phyloP scores from a whole-genome alignment of 177 flowering plant genomes.

The Vitis hybrid region DNA sequence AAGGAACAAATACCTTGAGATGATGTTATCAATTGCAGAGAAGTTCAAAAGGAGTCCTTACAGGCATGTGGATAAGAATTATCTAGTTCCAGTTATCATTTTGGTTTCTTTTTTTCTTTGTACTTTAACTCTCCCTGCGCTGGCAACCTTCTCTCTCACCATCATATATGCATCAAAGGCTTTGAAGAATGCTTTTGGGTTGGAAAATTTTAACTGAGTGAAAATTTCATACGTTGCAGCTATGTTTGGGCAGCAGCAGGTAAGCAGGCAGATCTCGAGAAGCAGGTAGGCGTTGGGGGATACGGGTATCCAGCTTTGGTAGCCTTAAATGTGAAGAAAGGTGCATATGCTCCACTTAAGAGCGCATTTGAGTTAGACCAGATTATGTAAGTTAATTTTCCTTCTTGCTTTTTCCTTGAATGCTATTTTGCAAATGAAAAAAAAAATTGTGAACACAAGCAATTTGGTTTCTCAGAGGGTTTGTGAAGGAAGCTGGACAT shows the following conservation, averaged over 20 bases:
- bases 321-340: slow-evolving; percentile 85
- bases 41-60: slow-evolving; percentile 87
- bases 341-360: slow-evolving; percentile 84
- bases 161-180: neutral
- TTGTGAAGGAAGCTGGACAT: slow-evolving; percentile 81
- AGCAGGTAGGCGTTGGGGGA: slow-evolving; percentile 91
- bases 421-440: neutral
- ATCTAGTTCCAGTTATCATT: neutral
- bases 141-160: too few relatives aligned
- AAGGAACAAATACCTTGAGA: slow-evolving; percentile 80
- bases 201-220: too few relatives aligned
- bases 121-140: neutral
- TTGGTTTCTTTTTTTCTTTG: neutral
- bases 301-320: slow-evolving; percentile 96
- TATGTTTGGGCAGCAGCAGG: slow-evolving; percentile 95
- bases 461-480: slow-evolving; percentile 59
- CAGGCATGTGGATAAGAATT: slow-evolving; percentile 48
- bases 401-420: neutral
- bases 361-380: slow-evolving; percentile 90
- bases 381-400: slow-evolving; percentile 51
- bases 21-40: slow-evolving; percentile 76
- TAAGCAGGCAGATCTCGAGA: slow-evolving; percentile 91
- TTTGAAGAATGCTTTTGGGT: neutral
- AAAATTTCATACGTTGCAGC: slow-evolving; percentile 46
- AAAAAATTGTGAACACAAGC: neutral